phyloP scores from a whole-genome alignment of 2,329 filamentous ascomycete species.

The Alternaria ethzedia region DNA sequence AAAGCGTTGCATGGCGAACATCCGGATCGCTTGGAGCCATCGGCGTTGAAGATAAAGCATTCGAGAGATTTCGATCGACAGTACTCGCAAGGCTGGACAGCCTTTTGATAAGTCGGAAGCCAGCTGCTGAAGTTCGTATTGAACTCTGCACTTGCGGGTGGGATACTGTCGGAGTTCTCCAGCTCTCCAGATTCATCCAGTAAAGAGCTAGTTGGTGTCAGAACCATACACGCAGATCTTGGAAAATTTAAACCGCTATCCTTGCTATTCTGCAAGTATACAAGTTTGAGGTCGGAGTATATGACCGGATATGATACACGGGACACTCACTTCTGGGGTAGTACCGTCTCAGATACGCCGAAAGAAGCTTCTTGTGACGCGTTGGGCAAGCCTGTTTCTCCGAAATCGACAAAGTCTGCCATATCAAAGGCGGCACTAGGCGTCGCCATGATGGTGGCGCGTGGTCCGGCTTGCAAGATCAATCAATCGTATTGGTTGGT shows the following conservation, averaged over 20 bases:
- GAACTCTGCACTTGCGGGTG: slow-evolving; percentile 32
- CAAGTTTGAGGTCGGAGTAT: not conserved
- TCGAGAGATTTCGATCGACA: slow-evolving; percentile 55
- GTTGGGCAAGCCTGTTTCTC: slow-evolving; percentile 45
- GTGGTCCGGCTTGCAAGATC: not conserved
- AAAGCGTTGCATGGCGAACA: slow-evolving; percentile 57
- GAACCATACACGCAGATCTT: not conserved
- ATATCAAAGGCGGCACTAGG: slow-evolving; percentile 39
- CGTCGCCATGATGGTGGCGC: slow-evolving; percentile 32
- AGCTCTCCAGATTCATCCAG: slow-evolving; percentile 5
- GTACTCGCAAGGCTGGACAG: slow-evolving; percentile 55
- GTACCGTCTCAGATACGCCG: not conserved
- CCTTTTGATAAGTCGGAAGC: slow-evolving; percentile 56
- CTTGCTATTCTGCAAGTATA: not conserved
- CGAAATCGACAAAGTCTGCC: slow-evolving; percentile 49
- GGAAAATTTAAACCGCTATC: not conserved
- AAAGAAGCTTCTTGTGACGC: slow-evolving; percentile 16
- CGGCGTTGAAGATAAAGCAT: slow-evolving; percentile 53
- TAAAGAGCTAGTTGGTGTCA: slow-evolving; percentile 11
- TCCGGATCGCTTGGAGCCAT: slow-evolving; percentile 46
- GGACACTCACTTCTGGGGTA: slow-evolving; percentile 23
- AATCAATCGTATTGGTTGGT: not conserved
- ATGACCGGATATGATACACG: not conserved
- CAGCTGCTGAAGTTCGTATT: slow-evolving; percentile 54
- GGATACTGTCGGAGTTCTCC: slow-evolving; percentile 8